Base-by-base conservation (phyloP, 495 filamentous ascomycete genomes). In the Pseudotulostoma volvatum region DNA sequence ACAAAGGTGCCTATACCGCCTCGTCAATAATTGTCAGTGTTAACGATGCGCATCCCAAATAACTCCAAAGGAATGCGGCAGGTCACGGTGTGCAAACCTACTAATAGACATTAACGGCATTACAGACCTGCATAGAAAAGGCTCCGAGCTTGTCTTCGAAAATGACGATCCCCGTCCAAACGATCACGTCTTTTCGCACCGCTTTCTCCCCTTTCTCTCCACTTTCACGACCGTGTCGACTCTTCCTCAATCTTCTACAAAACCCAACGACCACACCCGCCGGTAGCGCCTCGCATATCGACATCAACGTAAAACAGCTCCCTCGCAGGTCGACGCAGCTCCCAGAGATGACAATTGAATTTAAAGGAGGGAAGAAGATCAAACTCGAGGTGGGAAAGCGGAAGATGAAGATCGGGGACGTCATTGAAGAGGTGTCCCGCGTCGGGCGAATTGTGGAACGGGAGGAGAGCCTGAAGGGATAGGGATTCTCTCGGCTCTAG, bases 151-250 rank as follows among this genome's bases (percentile, higher is more conserved):
- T 9, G 2, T 18, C 8, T 9, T 13, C 15, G 3, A 33, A 11
- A 42, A 97, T 97, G 90, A 77, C 93, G 33, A 92, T 67, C 50
- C 63, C 63, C 21, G 43, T 65, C 49, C 49, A 50, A 42, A 61
- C 60, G 34, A 79, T 97, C 61, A 81, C 84, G 51, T 69, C 80
- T 49, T 77, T 96, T 43, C 70, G 71, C 41, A 77, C 83, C 46
- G 71, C 68, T 51, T 95, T 94, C 78, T 93, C 93, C 61, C 92
- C 92, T 15, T 99, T 96, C 73, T 73, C 70, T 3, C 66, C 71
- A 9, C 63, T 68, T 49, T 68, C 79, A 25, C 83, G 84, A 49
- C 78, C 85, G 20, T 84, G 84, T 21, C 76, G 92, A 9, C 60
- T 87, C 33, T 85, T 99, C 55, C 79, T 96, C 45, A 76, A 81